phyloP scores from a whole-genome alignment of 352 stramenopile species.

The Globisporangium uncinulatum region DNA sequence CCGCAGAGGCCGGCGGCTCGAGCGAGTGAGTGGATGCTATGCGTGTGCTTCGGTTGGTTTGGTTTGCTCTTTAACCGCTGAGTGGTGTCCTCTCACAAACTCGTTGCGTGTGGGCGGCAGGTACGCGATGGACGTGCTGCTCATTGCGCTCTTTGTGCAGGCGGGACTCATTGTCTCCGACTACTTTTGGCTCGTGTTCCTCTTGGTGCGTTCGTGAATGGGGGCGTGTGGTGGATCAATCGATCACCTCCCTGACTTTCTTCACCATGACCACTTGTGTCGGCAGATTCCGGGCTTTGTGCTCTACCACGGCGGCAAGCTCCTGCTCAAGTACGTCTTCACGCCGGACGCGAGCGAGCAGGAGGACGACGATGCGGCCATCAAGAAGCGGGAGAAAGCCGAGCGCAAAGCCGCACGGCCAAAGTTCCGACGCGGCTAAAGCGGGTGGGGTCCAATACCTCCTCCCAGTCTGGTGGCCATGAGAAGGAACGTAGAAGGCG shows the following conservation, averaged over 20 bases:
- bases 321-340: slow-evolving; percentile 83
- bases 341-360: slow-evolving; percentile 46
- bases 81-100: neutral
- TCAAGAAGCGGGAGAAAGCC: slow-evolving; percentile 77
- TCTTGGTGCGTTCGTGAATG: slow-evolving; percentile 38
- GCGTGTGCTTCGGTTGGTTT: slow-evolving; percentile 1
- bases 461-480: neutral
- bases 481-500: no score
- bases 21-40: slow-evolving; percentile 36
- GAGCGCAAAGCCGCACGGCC: slow-evolving; percentile 53
- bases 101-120: slow-evolving; percentile 9
- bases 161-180: slow-evolving; percentile 67
- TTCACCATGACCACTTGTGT: no score
- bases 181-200: slow-evolving; percentile 86
- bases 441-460: no score
- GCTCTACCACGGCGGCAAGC: slow-evolving; percentile 68
- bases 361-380: slow-evolving; percentile 47
- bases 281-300: slow-evolving; percentile 68
- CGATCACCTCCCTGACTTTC: neutral
- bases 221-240: no score
- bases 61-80: neutral
- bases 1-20: slow-evolving; percentile 64
- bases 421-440: slow-evolving; percentile 48
- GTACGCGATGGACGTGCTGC: slow-evolving; percentile 83
- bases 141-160: slow-evolving; percentile 80